phyloP scores from a whole-genome alignment of 2,329 filamentous ascomycete species.

The Neocatenulostroma microsporum region DNA sequence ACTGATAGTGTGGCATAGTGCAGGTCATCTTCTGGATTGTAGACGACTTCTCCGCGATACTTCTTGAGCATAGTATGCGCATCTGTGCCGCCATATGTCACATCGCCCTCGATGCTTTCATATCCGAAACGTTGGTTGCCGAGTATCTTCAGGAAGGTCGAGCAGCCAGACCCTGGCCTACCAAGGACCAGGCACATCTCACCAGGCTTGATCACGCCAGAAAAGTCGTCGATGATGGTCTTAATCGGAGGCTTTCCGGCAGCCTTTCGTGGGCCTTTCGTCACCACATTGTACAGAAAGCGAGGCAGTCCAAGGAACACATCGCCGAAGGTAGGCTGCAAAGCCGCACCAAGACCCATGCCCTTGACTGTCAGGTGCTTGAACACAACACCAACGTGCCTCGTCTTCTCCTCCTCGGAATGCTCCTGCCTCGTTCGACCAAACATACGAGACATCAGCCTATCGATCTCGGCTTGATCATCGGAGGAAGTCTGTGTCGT shows the following conservation, averaged over 20 bases:
- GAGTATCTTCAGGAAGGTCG: constrained; percentile 48
- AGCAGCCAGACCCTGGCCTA: constrained; percentile 57
- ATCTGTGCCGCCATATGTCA: constrained; percentile 56
- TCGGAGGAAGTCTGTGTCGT: constrained; percentile 20
- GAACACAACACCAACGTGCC: constrained; percentile 61
- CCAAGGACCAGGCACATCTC: constrained; percentile 85
- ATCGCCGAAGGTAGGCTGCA: constrained; percentile 54
- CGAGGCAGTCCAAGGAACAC: constrained; percentile 52
- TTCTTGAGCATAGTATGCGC: constrained; percentile 60
- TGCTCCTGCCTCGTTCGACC: constrained; percentile 55
- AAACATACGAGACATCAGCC: constrained; percentile 63
- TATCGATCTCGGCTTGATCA: constrained; percentile 50
- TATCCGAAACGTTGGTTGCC: constrained; percentile 52
- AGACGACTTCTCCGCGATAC: constrained; percentile 77
- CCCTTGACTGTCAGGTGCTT: constrained; percentile 55
- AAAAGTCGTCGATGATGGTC: constrained; percentile 53
- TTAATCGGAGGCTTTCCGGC: constrained; percentile 50
- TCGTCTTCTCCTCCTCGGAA: constrained; percentile 62
- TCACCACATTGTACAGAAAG: constrained; percentile 44
- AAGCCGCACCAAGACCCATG: constrained; percentile 51
- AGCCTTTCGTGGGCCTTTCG: constrained; percentile 36
- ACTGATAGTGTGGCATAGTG: constrained; percentile 73
- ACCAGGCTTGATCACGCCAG: constrained; percentile 61
- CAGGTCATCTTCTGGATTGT: constrained; percentile 61
- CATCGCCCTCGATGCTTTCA: constrained; percentile 57